These are phyloP conservation scores for Diplodia corticola DNA, from an alignment of 2,329 filamentous ascomycete genomes.

Conservation along the genomic window DNA sequence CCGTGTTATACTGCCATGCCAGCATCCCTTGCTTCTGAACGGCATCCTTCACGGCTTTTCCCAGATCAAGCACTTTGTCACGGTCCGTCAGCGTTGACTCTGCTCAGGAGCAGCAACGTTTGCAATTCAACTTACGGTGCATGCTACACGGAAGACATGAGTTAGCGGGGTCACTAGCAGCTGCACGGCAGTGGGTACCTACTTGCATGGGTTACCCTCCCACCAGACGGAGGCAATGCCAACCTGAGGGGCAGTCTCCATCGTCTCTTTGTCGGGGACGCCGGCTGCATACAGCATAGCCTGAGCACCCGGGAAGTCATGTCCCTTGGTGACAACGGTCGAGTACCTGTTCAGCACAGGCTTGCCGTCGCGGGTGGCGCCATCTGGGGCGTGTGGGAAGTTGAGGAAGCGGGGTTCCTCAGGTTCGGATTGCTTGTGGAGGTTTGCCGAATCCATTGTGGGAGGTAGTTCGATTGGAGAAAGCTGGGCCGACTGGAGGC, in stretches of 20 bases:
- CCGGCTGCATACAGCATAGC: constrained; percentile 95
- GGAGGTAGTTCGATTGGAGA: neutral
- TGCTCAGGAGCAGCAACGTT: neutral
- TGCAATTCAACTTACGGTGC: constrained; percentile 44
- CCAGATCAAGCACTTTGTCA: constrained; percentile 74
- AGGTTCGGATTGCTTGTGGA: constrained; percentile 38
- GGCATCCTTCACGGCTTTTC: constrained; percentile 80
- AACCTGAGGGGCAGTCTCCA: constrained; percentile 89
- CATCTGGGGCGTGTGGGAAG: constrained; percentile 57
- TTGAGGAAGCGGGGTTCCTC: constrained; percentile 53
- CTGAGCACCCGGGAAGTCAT: constrained; percentile 89
- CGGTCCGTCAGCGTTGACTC: neutral
- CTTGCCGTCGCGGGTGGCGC: constrained; percentile 57
- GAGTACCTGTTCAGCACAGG: constrained; percentile 84
- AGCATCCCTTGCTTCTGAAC: constrained; percentile 83
- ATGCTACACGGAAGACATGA: constrained; percentile 40
- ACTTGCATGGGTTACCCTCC: constrained; percentile 97
- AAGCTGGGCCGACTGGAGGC: neutral
- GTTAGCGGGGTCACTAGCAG: neutral
- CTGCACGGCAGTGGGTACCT: constrained; percentile 40
- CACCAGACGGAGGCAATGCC: constrained; percentile 93
- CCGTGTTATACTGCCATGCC: constrained; percentile 91
- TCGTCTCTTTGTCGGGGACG: constrained; percentile 76
- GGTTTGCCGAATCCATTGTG: constrained; percentile 41
- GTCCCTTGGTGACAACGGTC: constrained; percentile 73